Evolutionary conservation across 768 basidiomycete species (phyloP), one percentile per base, ranked within the genome.

Genomic region (Saitozyma podzolica): DNA sequence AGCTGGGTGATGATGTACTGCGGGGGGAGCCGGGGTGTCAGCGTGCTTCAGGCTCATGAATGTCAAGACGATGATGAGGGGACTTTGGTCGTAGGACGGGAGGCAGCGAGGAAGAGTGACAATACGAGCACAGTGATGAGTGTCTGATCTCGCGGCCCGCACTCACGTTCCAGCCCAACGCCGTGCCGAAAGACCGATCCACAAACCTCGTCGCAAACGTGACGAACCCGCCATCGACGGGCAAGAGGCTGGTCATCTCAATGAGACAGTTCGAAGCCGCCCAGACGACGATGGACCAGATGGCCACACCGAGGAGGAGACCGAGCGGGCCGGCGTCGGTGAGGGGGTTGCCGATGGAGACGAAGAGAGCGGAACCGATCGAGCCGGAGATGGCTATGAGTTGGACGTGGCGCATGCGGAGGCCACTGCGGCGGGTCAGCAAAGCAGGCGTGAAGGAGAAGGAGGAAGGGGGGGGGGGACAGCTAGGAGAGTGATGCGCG

Each of bases 331-430:
- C 70, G 19, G 62, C 68, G 1, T 11, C 48, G 6, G 62, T 66
- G 14, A 72, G 61, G 1, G 63, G 63, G 40, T 56, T 58, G 40
- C 65, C 68, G 57, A 67, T 69, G 17, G 56, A 57, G 3, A 73
- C 59, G 53, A 70, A 73, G 1, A 73, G 43, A 0, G 56, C 68
- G 2, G 63, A 56, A n/a, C 71, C 71, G 50, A 73, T 73, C 14
- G 66, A 52, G 37, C 71, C 71, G 7, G 66, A 61, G 42, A 73
- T 70, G 17, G 68, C 66, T n/a, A 73, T 73, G 19, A 73, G 58
- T 47, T 73, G 71, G 48, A 73, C 53, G 63, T 73, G 71, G 49
- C 71, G 50, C 63, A 67, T 63, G 16, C 59, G 61, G 7, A 73
- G 62, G 50, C 71, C 71, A 40, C 65, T 67, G 29, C 2, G 29